Conservation (phyloP, 2,329 filamentous ascomycete genomes). For the Calonectria naviculata region DNA sequence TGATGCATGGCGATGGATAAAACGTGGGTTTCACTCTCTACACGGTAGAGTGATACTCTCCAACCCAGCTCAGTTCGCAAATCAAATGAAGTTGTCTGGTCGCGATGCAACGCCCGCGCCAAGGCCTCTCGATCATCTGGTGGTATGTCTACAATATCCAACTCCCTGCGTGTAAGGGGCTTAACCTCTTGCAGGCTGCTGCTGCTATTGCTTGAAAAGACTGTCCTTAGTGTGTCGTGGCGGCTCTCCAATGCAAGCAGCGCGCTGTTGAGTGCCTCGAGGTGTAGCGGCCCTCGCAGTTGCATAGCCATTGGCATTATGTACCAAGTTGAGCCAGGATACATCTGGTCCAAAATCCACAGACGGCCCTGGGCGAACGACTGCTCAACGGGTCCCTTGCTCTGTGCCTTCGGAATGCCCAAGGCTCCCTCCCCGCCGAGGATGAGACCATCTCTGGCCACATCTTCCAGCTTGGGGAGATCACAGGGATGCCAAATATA, state of each 20-base stretch:
- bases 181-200: too few relatives aligned
- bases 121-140: too few relatives aligned
- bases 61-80: neutral
- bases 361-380: neutral
- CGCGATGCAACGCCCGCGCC: too few relatives aligned
- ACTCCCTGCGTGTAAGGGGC: too few relatives aligned
- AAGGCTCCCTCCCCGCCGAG: too few relatives aligned
- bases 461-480: too few relatives aligned
- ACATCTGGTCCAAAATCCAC: neutral
- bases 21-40: neutral
- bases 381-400: neutral
- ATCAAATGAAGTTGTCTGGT: neutral
- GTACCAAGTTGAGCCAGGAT: constrained; percentile 28
- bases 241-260: constrained; percentile 28
- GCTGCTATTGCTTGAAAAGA: too few relatives aligned
- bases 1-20: neutral
- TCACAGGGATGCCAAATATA: too few relatives aligned
- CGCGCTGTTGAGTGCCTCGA: constrained; percentile 15
- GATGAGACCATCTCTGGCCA: too few relatives aligned
- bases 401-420: too few relatives aligned
- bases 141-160: too few relatives aligned
- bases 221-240: constrained; percentile 20
- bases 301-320: constrained; percentile 24
- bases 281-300: constrained; percentile 17
- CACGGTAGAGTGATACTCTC: neutral